Percentiles rank a stretch among this genome's conserved stretches.
These are phyloP conservation scores for Corinectria fuckeliana DNA, from an alignment of 2,329 filamentous ascomycete genomes.

Conservation along the genomic window DNA sequence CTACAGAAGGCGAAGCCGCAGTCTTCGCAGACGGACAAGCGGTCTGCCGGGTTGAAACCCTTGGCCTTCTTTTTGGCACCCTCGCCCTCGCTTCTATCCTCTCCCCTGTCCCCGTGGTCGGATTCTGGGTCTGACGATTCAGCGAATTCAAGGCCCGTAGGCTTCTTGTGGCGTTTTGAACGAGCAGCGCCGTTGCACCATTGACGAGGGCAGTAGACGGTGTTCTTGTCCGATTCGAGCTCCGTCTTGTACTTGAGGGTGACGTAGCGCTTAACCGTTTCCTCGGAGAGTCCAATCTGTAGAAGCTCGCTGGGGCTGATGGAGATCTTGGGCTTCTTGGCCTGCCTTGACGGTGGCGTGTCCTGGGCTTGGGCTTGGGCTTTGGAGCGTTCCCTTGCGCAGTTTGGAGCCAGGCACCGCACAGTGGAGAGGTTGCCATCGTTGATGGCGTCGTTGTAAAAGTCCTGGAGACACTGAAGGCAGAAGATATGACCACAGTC, in stretches of 20 bases:
- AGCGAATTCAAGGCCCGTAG: constrained; percentile 67
- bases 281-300: constrained; percentile 74
- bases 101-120: constrained; percentile 53
- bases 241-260: constrained; percentile 90
- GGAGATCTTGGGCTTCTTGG: constrained; percentile 66
- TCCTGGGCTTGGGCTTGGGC: constrained; percentile 34
- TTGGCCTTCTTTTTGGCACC: constrained; percentile 33
- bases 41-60: constrained; percentile 60
- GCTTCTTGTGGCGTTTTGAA: constrained; percentile 76
- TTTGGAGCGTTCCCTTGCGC: constrained; percentile 67
- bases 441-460: constrained; percentile 85
- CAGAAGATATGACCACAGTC: constrained; percentile 94
- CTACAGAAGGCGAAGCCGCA: constrained; percentile 89
- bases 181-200: constrained; percentile 93
- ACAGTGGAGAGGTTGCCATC: constrained; percentile 83
- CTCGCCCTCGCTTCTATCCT: constrained; percentile 33
- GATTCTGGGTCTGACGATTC: constrained; percentile 62
- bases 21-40: constrained; percentile 85
- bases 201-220: constrained; percentile 87
- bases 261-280: constrained; percentile 84
- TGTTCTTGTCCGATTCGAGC: constrained; percentile 89
- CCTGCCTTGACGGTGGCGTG: constrained; percentile 20
- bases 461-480: constrained; percentile 82
- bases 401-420: constrained; percentile 80
- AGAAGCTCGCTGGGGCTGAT: constrained; percentile 85